Evolutionary conservation across 2,329 filamentous ascomycete species (phyloP).

Genomic region (Paecilomyces formosus): DNA sequence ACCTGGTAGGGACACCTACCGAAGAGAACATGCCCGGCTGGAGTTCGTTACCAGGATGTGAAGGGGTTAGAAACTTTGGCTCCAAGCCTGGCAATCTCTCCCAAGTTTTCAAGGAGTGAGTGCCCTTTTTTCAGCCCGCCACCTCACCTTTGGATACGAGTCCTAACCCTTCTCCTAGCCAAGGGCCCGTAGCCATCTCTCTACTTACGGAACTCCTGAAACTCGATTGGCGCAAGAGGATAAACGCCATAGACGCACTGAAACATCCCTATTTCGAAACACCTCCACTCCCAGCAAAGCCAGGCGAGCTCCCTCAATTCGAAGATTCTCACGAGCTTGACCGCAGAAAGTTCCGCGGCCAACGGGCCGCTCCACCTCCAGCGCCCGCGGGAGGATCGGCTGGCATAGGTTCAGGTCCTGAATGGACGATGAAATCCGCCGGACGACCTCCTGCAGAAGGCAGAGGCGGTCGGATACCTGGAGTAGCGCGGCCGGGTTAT

Average conservation of each 20-base stretch:
- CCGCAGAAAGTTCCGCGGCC: slow-evolving; percentile 78
- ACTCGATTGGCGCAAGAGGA: slow-evolving; percentile 79
- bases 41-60: slow-evolving; percentile 72
- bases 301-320: slow-evolving; percentile 82
- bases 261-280: slow-evolving; percentile 87
- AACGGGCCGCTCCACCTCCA: slow-evolving; percentile 75
- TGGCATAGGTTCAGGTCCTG: slow-evolving; percentile 59
- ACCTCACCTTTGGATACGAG: no score
- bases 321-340: slow-evolving; percentile 97
- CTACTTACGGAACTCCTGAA: slow-evolving; percentile 75
- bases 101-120: slow-evolving; percentile 66
- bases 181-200: slow-evolving; percentile 65
- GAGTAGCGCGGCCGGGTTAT: slow-evolving; percentile 22
- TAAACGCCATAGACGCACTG: slow-evolving; percentile 90
- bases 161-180: slow-evolving; percentile 34
- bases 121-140: background rate
- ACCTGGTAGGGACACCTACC: slow-evolving; percentile 80
- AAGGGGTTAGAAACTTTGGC: slow-evolving; percentile 59
- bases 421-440: slow-evolving; percentile 38
- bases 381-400: slow-evolving; percentile 88
- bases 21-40: slow-evolving; percentile 92
- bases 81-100: slow-evolving; percentile 59
- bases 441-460: slow-evolving; percentile 20
- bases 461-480: slow-evolving; percentile 28
- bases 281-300: slow-evolving; percentile 67